phyloP scores from a whole-genome alignment of 2,329 filamentous ascomycete species.

The Diaporthe vaccinii region DNA sequence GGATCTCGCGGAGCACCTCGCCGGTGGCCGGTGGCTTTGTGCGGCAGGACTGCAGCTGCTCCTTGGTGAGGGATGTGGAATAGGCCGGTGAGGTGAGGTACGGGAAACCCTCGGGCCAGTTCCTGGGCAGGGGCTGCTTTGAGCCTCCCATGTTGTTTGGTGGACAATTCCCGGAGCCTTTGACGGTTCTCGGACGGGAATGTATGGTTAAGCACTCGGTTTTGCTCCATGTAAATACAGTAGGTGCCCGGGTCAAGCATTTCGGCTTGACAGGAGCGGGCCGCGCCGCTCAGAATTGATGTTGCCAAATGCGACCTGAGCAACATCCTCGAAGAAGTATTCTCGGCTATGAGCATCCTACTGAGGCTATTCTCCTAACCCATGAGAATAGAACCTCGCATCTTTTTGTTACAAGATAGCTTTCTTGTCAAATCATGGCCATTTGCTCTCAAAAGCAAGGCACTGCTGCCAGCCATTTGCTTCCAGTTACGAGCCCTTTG shows the following conservation, averaged over 20 bases:
- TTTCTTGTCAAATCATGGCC: background rate
- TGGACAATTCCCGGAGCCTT: background rate
- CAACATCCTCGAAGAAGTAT: background rate
- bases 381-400: background rate
- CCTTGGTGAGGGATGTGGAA: slow-evolving; percentile 58
- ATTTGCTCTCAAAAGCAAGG: background rate
- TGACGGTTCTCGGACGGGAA: background rate
- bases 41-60: slow-evolving; percentile 57
- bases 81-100: slow-evolving; percentile 67
- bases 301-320: background rate
- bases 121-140: slow-evolving; percentile 58
- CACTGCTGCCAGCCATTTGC: no score
- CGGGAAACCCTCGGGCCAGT: slow-evolving; percentile 68
- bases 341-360: background rate
- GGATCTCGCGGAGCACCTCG: slow-evolving; percentile 49
- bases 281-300: slow-evolving; percentile 8
- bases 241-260: background rate
- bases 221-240: background rate
- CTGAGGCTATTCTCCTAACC: no score
- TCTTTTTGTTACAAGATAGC: background rate
- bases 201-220: background rate
- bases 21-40: slow-evolving; percentile 47
- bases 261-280: background rate
- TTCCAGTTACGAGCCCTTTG: no score
- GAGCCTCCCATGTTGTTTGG: slow-evolving; percentile 29